phyloP scores from a whole-genome alignment of 1,139 yeast species.

The Hemisphaericaspora subhashii region DNA sequence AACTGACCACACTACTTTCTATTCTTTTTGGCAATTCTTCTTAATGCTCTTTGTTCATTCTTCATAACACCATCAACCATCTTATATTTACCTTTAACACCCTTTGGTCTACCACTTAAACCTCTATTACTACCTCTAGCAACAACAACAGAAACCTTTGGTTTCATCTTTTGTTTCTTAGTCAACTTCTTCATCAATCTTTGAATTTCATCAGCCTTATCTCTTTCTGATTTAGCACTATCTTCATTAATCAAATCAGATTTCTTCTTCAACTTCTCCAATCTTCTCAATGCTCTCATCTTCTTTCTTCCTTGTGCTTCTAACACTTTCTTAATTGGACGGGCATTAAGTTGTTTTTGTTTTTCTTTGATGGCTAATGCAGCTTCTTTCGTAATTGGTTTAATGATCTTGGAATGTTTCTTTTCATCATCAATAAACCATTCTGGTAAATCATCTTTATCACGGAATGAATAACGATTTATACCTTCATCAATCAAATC shows the following conservation, averaged over 20 bases:
- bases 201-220: constrained; percentile 90
- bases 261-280: constrained; percentile 92
- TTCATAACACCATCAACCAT: constrained; percentile 99
- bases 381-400: constrained; percentile 97
- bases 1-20: constrained; percentile 19
- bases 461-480: constrained; percentile 89
- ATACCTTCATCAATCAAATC: constrained; percentile 89
- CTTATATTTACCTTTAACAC: constrained; percentile 95
- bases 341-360: constrained; percentile 85
- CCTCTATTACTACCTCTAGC: constrained; percentile 89
- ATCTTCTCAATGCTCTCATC: constrained; percentile 84
- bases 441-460: constrained; percentile 84
- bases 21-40: constrained; percentile 83
- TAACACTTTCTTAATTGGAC: constrained; percentile 96
- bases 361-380: constrained; percentile 89
- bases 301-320: constrained; percentile 98
- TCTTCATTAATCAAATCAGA: constrained; percentile 91
- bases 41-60: constrained; percentile 93
- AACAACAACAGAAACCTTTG: constrained; percentile 83
- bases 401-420: constrained; percentile 77
- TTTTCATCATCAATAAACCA: constrained; percentile 96
- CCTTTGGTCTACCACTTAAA: constrained; percentile 92
- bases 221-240: constrained; percentile 81
- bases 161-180: constrained; percentile 73
- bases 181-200: constrained; percentile 80